Evolutionary conservation across 495 filamentous ascomycete species (phyloP).

Genomic region (Staphylotrichum longicolle): DNA sequence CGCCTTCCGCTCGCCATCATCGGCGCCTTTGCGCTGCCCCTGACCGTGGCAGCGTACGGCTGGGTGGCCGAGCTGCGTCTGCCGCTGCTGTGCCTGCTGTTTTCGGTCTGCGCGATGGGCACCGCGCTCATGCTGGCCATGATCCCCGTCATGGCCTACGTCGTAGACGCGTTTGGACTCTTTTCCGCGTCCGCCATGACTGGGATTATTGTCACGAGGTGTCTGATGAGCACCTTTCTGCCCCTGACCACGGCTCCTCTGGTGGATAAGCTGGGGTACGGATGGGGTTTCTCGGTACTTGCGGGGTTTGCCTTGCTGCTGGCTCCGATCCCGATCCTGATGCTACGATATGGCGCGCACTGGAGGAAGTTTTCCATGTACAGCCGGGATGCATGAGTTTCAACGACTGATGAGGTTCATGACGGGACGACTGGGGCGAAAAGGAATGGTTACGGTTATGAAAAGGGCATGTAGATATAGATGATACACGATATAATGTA

Average conservation of each 20-base stretch:
- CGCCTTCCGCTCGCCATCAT: constrained; percentile 51
- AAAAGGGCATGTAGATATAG: neutral
- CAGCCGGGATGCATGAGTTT: constrained; percentile 30
- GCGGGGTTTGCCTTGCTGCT: constrained; percentile 39
- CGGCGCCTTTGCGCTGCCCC: constrained; percentile 44
- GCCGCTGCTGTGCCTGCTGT: constrained; percentile 42
- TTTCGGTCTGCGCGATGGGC: constrained; percentile 45
- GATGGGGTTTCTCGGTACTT: constrained; percentile 48
- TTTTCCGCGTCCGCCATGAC: constrained; percentile 58
- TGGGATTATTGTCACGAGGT: constrained; percentile 52
- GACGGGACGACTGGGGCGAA: neutral
- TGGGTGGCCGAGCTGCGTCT: constrained; percentile 44
- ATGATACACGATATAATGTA: neutral
- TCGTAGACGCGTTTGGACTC: constrained; percentile 57
- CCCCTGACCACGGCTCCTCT: constrained; percentile 50
- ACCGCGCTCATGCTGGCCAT: constrained; percentile 41
- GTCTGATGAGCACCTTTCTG: constrained; percentile 53
- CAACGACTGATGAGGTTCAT: neutral
- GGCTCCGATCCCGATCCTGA: constrained; percentile 50
- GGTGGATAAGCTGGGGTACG: constrained; percentile 46
- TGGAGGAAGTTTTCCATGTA: constrained; percentile 54
- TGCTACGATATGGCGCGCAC: constrained; percentile 48
- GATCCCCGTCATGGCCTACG: constrained; percentile 53
- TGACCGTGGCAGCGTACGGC: constrained; percentile 48
- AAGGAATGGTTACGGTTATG: neutral